Percentiles rank a stretch among this genome's conserved stretches.
phyloP scores from a whole-genome alignment of 1,139 yeast species.

The Yamadazyma diospyri region DNA sequence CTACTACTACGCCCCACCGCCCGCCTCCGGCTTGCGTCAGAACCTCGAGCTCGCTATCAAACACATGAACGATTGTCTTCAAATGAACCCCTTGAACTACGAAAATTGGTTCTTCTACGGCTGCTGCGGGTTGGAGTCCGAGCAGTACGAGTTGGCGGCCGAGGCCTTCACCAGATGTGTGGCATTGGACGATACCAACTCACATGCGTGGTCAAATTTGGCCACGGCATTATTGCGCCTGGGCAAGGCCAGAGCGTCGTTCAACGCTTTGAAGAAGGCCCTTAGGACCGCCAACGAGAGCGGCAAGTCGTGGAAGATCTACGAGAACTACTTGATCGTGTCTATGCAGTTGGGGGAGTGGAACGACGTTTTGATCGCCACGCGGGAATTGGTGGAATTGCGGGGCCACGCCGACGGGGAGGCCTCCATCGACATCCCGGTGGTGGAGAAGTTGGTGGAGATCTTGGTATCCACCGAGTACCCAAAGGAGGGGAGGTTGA shows the following conservation, averaged over 20 bases:
- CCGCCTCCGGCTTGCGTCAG: constrained; percentile 46
- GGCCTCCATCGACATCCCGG: constrained; percentile 67
- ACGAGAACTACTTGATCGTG: constrained; percentile 82
- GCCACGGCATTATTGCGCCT: constrained; percentile 72
- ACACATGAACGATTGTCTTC: constrained; percentile 73
- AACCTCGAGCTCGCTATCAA: constrained; percentile 55
- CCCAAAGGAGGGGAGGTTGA: constrained; percentile 38
- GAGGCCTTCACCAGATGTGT: constrained; percentile 94
- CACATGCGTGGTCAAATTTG: constrained; percentile 92
- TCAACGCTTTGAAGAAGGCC: constrained; percentile 78
- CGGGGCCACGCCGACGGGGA: constrained; percentile 58
- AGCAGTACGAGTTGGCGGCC: constrained; percentile 73
- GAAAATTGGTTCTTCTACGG: constrained; percentile 95
- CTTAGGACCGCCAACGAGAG: constrained; percentile 62
- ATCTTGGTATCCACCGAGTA: constrained; percentile 54
- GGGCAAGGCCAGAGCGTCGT: constrained; percentile 71
- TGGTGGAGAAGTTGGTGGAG: constrained; percentile 72
- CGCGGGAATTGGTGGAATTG: constrained; percentile 53
- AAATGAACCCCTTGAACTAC: constrained; percentile 70
- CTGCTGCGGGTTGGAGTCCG: constrained; percentile 77
- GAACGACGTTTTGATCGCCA: constrained; percentile 80
- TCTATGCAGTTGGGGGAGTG: constrained; percentile 81
- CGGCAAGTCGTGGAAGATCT: constrained; percentile 80
- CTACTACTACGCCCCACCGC: constrained; percentile 67
- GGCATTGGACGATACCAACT: constrained; percentile 75